A percentile compares a stretch with the other conserved stretches of the same genome.
Evolutionary conservation across 805 yeast species (phyloP).

Genomic region (Starmerella tilneyi): DNA sequence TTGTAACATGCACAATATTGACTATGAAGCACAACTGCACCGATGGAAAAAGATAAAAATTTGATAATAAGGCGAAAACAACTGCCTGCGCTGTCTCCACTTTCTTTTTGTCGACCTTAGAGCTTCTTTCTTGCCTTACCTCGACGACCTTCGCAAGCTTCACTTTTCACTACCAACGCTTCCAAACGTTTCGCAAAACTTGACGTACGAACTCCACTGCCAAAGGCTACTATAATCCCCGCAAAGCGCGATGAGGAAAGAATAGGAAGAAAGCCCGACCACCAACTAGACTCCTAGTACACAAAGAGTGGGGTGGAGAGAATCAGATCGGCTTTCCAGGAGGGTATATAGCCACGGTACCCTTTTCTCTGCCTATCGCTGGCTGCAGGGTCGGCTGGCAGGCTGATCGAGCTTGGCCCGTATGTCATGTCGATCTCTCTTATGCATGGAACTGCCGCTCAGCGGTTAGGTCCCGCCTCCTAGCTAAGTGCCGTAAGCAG

Average conservation of each 20-base stretch:
- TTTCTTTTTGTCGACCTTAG: background rate
- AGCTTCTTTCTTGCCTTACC: background rate
- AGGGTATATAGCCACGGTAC: constrained; percentile 1
- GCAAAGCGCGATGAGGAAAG: too few relatives aligned
- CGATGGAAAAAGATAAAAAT: background rate
- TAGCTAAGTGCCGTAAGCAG: constrained; percentile 2
- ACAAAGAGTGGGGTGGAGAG: constrained; percentile 2
- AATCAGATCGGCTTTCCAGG: constrained; percentile 1
- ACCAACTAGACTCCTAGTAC: constrained; percentile 2
- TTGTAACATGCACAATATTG: background rate
- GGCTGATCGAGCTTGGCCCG: background rate
- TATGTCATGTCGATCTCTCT: background rate
- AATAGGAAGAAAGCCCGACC: background rate
- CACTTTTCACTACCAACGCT: background rate
- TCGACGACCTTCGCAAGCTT: background rate
- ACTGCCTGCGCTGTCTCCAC: background rate
- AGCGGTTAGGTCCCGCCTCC: constrained; percentile 4
- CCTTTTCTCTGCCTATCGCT: constrained; percentile 9
- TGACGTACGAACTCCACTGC: too few relatives aligned
- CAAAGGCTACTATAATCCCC: too few relatives aligned
- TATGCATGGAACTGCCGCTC: background rate
- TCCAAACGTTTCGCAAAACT: background rate
- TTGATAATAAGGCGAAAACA: background rate
- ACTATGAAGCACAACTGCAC: too few relatives aligned
- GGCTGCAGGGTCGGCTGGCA: constrained; percentile 4